Percentiles rank a stretch among this genome's conserved stretches.
Conservation (phyloP, 768 basidiomycete genomes). For the Amanita molliuscula region DNA sequence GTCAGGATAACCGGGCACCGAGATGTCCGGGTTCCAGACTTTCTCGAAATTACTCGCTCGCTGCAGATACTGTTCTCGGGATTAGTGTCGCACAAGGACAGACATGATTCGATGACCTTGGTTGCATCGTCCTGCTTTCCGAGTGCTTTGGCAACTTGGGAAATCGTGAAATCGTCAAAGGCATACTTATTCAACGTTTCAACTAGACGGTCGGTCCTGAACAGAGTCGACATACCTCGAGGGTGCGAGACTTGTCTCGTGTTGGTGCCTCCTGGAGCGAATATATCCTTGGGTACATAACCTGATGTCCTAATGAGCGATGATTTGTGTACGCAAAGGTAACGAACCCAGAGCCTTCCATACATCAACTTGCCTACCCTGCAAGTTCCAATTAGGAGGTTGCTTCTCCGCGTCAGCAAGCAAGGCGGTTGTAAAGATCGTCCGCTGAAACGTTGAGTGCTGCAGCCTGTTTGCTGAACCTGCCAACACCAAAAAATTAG, state of each 20-base stretch:
- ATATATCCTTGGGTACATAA: slow-evolving; percentile 30
- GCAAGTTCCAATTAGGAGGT: slow-evolving; percentile 51
- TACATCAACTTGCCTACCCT: slow-evolving; percentile 44
- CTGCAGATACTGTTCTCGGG: slow-evolving; percentile 31
- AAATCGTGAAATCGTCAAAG: slow-evolving; percentile 54
- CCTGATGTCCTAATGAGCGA: slow-evolving; percentile 15
- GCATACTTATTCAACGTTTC: slow-evolving; percentile 32
- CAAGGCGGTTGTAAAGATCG: slow-evolving; percentile 43
- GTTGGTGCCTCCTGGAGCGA: slow-evolving; percentile 39
- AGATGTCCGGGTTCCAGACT: slow-evolving; percentile 47
- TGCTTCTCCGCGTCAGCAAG: slow-evolving; percentile 49
- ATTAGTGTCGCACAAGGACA: neutral
- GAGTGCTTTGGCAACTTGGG: slow-evolving; percentile 49
- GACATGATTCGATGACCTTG: slow-evolving; percentile 27
- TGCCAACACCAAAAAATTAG: slow-evolving; percentile 13
- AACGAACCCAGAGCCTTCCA: slow-evolving; percentile 30
- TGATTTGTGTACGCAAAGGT: neutral
- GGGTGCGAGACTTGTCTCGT: slow-evolving; percentile 52
- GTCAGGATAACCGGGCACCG: slow-evolving; percentile 35
- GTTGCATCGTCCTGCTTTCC: slow-evolving; percentile 36
- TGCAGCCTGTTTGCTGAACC: slow-evolving; percentile 40
- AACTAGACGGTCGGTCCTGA: neutral
- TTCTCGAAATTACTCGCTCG: slow-evolving; percentile 49
- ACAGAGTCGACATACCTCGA: slow-evolving; percentile 32
- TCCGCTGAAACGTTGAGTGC: slow-evolving; percentile 35